A percentile compares a stretch with the other conserved stretches of the same genome.
phyloP scores from a whole-genome alignment of 75 land plant species.

The Picea glauca region DNA sequence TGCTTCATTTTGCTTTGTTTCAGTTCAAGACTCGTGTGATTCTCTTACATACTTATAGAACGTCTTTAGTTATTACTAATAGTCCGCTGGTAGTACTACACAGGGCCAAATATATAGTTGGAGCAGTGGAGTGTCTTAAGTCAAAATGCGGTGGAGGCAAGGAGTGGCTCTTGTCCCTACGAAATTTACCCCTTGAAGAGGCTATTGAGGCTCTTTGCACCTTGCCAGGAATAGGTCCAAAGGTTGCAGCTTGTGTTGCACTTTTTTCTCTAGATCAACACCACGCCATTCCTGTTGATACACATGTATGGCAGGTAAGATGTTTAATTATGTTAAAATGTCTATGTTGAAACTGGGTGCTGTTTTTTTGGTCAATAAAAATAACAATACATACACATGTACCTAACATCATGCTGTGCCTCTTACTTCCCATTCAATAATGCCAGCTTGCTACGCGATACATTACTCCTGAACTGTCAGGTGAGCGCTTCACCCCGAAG shows the following conservation, averaged over 20 bases:
- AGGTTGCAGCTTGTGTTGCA: conserved; percentile 96
- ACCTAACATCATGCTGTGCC: not conserved
- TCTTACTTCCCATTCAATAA: not conserved
- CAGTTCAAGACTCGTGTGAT: not conserved
- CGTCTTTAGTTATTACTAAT: not conserved
- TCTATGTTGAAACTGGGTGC: conserved; percentile 1
- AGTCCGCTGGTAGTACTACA: not conserved
- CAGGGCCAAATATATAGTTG: conserved; percentile 94
- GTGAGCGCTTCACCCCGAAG: conserved; percentile 74
- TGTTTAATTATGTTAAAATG: conserved; percentile 5
- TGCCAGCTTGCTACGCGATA: conserved; percentile 78
- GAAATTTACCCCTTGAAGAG: conserved; percentile 52
- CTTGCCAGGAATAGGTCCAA: conserved; percentile 93
- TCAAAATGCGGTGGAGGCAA: conserved; percentile 75
- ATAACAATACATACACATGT: not conserved
- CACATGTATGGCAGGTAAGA: conserved; percentile 95
- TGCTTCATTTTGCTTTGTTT: not conserved
- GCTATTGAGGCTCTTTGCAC: conserved; percentile 59
- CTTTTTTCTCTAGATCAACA: conserved; percentile 95
- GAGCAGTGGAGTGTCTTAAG: conserved; percentile 66
- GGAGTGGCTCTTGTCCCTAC: conserved; percentile 70
- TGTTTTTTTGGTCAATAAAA: not conserved
- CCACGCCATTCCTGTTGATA: conserved; percentile 96
- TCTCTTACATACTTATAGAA: not conserved
- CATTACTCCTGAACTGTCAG: conserved; percentile 81